phyloP scores from a whole-genome alignment of 2,329 filamentous ascomycete species.

The Remersonia thermophila region DNA sequence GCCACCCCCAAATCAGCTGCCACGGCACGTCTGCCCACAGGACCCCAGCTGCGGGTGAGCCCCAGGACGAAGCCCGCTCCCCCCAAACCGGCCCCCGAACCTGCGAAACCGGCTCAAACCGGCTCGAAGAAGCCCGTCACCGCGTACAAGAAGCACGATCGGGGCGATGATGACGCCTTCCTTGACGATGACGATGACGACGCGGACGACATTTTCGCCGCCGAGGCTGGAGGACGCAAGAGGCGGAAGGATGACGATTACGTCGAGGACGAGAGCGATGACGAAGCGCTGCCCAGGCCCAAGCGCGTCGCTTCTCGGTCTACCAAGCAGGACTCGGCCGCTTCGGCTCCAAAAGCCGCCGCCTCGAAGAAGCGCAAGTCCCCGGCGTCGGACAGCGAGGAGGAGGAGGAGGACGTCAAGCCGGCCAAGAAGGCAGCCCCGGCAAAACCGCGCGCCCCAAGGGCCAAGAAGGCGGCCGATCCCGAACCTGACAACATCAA shows the following conservation, averaged over 20 bases:
- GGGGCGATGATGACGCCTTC: constrained; percentile 45
- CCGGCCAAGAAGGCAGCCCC: constrained; percentile 51
- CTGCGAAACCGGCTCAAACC: constrained; percentile 21
- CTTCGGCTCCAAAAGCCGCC: constrained; percentile 8
- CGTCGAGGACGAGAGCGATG: constrained; percentile 60
- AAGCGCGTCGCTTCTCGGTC: constrained; percentile 42
- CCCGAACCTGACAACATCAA: constrained; percentile 62
- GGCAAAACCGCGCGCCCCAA: constrained; percentile 45
- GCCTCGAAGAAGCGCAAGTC: constrained; percentile 45
- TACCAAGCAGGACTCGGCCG: constrained; percentile 19
- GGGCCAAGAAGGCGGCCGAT: constrained; percentile 51
- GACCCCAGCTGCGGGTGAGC: constrained; percentile 38
- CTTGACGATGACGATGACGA: constrained; percentile 58
- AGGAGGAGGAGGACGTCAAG: constrained; percentile 35
- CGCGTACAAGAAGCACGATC: constrained; percentile 28
- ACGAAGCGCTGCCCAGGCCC: constrained; percentile 50
- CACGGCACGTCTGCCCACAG: constrained; percentile 25
- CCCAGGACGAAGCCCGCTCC: constrained; percentile 34
- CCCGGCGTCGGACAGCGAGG: constrained; percentile 38
- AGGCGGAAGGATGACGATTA: constrained; percentile 66
- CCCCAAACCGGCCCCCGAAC: constrained; percentile 19
- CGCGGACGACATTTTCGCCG: constrained; percentile 75
- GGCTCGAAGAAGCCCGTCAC: constrained; percentile 28
- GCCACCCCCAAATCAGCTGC: constrained; percentile 32
- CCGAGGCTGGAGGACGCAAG: constrained; percentile 51